A percentile compares a stretch with the other conserved stretches of the same genome.
Evolutionary conservation across 441 rosid genomes (phyloP).

Genomic region (Codiaeum variegatum): DNA sequence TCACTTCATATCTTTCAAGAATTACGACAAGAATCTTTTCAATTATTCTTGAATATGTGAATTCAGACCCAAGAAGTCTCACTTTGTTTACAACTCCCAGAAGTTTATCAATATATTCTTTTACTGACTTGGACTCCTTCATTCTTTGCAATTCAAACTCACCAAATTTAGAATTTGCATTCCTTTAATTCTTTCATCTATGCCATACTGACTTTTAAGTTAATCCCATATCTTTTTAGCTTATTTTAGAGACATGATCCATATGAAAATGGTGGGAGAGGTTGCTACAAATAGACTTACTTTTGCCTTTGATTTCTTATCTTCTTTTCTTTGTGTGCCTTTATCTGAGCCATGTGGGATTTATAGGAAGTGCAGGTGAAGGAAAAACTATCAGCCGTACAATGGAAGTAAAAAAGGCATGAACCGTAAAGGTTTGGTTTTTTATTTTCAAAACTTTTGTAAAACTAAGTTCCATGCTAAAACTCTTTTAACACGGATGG

Average conservation of each 20-base stretch:
- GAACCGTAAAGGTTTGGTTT: no score
- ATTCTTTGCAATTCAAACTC: background rate
- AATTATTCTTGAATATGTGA: background rate
- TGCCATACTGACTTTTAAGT: background rate
- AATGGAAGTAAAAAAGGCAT: no score
- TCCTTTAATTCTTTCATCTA: background rate
- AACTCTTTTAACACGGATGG: no score
- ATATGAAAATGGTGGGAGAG: conserved; percentile 12
- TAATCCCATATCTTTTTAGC: conserved; percentile 15
- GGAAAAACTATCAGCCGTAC: no score
- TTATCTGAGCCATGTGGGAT: conserved; percentile 23
- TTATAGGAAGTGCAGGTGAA: conserved; percentile 8
- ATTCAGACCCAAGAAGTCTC: background rate
- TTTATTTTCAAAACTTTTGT: no score
- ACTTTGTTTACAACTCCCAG: conserved; percentile 1
- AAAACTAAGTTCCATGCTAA: no score
- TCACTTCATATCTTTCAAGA: background rate
- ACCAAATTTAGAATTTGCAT: background rate
- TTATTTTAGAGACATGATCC: conserved; percentile 17
- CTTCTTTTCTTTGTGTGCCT: conserved; percentile 14
- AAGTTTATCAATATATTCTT: background rate
- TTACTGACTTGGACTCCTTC: background rate
- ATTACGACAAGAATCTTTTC: background rate
- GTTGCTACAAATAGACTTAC: conserved; percentile 6
- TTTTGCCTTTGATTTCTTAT: conserved; percentile 20